A percentile compares a stretch with the other conserved stretches of the same genome.
These are phyloP conservation scores for Russula sp. DNA, from an alignment of 768 basidiomycete genomes.

Conservation along the genomic window DNA sequence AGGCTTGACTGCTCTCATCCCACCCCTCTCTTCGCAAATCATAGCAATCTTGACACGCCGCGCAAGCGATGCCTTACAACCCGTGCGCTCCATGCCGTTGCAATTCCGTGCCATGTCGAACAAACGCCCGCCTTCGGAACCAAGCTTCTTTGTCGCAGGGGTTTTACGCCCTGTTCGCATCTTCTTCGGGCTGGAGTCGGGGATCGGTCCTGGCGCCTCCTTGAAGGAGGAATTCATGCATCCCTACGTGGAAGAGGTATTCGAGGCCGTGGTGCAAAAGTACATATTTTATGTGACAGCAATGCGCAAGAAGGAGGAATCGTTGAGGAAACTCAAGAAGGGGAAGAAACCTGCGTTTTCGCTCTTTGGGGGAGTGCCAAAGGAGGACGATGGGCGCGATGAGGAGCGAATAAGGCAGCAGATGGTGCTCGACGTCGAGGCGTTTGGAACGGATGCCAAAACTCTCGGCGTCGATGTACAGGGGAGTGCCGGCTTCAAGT, in stretches of 20 bases:
- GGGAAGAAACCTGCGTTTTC: conserved; percentile 76
- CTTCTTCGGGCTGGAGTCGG: conserved; percentile 58
- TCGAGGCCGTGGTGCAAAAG: conserved; percentile 64
- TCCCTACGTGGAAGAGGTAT: conserved; percentile 52
- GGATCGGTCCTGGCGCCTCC: conserved; percentile 51
- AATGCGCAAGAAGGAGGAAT: conserved; percentile 91
- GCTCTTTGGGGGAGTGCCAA: conserved; percentile 56
- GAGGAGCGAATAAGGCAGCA: conserved; percentile 84
- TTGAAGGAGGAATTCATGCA: conserved; percentile 49
- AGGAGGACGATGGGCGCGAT: conserved; percentile 67
- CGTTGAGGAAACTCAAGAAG: conserved; percentile 78
- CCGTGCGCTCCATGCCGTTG: conserved; percentile 81
- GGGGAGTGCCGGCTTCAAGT: conserved; percentile 43
- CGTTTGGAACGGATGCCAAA: conserved; percentile 71
- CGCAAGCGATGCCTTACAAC: conserved; percentile 78
- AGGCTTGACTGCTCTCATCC: conserved; percentile 42
- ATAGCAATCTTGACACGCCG: conserved; percentile 63
- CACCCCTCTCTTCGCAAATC: conserved; percentile 56
- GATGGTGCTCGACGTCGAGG: conserved; percentile 82
- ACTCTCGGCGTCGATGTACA: conserved; percentile 58
- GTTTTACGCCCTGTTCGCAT: conserved; percentile 74
- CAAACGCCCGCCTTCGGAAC: conserved; percentile 62
- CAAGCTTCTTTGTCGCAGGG: conserved; percentile 78
- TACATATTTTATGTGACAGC: conserved; percentile 64
- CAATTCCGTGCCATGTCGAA: conserved; percentile 84